Evolutionary conservation across 805 yeast species (phyloP).

Genomic region (Lachancea cidri): DNA sequence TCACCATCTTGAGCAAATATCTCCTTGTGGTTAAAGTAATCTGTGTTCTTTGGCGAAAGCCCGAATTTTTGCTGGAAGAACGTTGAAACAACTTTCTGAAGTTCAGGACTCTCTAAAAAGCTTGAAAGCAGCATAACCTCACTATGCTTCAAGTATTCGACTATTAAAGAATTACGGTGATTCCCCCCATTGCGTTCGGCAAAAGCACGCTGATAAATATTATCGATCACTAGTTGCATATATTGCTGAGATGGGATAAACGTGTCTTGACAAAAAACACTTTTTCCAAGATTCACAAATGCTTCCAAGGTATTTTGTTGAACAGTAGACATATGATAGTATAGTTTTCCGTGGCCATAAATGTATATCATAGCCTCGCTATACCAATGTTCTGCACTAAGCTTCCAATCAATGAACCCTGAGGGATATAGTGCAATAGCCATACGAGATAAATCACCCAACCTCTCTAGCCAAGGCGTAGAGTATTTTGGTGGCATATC

Average conservation of each 20-base stretch:
- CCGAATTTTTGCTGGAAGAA: conserved; percentile 62
- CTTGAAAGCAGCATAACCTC: conserved; percentile 61
- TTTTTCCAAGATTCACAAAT: conserved; percentile 70
- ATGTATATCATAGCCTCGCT: conserved; percentile 63
- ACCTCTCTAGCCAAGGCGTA: conserved; percentile 67
- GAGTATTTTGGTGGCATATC: conserved; percentile 34
- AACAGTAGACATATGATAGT: conserved; percentile 84
- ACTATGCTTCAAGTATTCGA: conserved; percentile 47
- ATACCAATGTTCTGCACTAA: conserved; percentile 81
- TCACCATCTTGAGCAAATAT: conserved; percentile 35
- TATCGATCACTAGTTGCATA: conserved; percentile 70
- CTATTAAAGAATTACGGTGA: conserved; percentile 28
- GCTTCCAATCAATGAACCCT: conserved; percentile 78
- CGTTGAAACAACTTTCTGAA: conserved; percentile 53
- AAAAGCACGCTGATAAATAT: conserved; percentile 55
- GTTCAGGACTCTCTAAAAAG: conserved; percentile 49
- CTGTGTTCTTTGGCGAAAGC: conserved; percentile 55
- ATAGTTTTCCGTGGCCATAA: conserved; percentile 80
- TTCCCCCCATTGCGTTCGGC: conserved; percentile 34
- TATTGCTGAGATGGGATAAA: conserved; percentile 81
- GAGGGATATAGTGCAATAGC: conserved; percentile 81
- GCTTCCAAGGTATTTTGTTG: conserved; percentile 69
- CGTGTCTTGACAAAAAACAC: conserved; percentile 75
- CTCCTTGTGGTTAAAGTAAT: conserved; percentile 50
- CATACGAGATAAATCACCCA: conserved; percentile 84